Percentiles rank a stretch among this genome's conserved stretches.
These are phyloP conservation scores for Moesziomyces sp. DNA, from an alignment of 1,284 basidiomycete genomes.

Conservation along the genomic window DNA sequence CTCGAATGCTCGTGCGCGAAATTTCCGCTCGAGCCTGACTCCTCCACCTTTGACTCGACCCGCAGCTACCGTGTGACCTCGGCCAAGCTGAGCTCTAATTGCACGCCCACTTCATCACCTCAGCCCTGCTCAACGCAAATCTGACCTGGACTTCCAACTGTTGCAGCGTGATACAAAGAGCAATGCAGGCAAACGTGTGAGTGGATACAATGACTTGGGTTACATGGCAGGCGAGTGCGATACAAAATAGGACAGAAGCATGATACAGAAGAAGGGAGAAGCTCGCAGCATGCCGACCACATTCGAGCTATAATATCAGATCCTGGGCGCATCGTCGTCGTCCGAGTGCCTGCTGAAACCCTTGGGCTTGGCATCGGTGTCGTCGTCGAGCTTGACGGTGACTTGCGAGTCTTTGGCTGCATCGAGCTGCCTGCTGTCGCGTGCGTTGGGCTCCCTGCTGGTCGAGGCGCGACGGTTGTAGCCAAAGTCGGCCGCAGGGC, in stretches of 20 bases:
- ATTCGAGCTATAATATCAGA: slow-evolving; percentile 7
- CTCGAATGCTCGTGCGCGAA: slow-evolving; percentile 7
- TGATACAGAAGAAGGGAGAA: not conserved
- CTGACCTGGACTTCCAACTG: too few relatives aligned
- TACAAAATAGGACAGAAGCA: not conserved
- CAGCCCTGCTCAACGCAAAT: too few relatives aligned
- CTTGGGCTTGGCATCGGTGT: slow-evolving; percentile 26
- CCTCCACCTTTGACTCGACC: not conserved
- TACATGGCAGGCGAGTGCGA: not conserved
- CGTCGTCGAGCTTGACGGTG: slow-evolving; percentile 37
- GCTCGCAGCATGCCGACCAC: not conserved
- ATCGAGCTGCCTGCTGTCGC: slow-evolving; percentile 21
- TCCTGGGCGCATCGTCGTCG: slow-evolving; percentile 40
- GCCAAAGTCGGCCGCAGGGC: slow-evolving; percentile 21
- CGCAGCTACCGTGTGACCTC: too few relatives aligned
- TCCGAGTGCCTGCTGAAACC: slow-evolving; percentile 13
- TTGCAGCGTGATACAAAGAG: too few relatives aligned
- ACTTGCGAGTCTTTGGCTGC: slow-evolving; percentile 44
- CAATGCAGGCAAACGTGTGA: not conserved
- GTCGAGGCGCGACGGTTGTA: slow-evolving; percentile 30
- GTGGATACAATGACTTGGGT: not conserved
- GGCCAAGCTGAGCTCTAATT: too few relatives aligned
- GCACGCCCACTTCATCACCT: too few relatives aligned
- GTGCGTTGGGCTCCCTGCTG: slow-evolving; percentile 26
- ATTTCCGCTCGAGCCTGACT: not conserved